phyloP scores from a whole-genome alignment of 1,139 yeast genomes.

The Yarrowia galli region DNA sequence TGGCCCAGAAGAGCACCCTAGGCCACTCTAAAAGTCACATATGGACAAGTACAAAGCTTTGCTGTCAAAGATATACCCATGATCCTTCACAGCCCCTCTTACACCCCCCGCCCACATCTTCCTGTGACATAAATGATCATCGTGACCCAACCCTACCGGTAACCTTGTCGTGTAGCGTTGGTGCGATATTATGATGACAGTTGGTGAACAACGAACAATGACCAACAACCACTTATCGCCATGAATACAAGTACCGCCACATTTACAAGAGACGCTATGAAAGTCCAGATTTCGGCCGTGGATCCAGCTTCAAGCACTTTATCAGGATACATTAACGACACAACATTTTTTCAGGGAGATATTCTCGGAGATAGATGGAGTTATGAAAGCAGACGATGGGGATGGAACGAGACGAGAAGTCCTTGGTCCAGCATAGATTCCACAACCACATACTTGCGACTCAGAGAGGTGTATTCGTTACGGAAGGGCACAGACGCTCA shows the following conservation, averaged over 20 bases:
- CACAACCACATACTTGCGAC: slow-evolving; percentile 7
- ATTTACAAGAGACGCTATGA: slow-evolving; percentile 7
- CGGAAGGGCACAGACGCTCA: background rate
- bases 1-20: too few species aligned
- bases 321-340: slow-evolving; percentile 18
- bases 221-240: background rate
- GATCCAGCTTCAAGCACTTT: slow-evolving; percentile 16
- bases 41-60: too few species aligned
- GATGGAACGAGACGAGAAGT: background rate
- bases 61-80: too few species aligned
- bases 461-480: slow-evolving; percentile 12
- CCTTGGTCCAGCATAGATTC: slow-evolving; percentile 8
- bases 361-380: slow-evolving; percentile 23
- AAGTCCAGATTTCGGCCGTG: slow-evolving; percentile 7
- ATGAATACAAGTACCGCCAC: slow-evolving; percentile 14
- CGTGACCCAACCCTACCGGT: background rate
- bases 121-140: background rate
- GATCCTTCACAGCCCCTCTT: too few species aligned
- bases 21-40: too few species aligned
- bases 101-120: too few species aligned
- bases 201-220: background rate
- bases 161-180: slow-evolving; percentile 5
- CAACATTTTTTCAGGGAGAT: slow-evolving; percentile 28
- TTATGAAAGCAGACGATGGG: slow-evolving; percentile 5
- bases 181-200: background rate